Conservation (phyloP, 192 early-diverging fungal genomes). For the Backusella psychrophila region DNA sequence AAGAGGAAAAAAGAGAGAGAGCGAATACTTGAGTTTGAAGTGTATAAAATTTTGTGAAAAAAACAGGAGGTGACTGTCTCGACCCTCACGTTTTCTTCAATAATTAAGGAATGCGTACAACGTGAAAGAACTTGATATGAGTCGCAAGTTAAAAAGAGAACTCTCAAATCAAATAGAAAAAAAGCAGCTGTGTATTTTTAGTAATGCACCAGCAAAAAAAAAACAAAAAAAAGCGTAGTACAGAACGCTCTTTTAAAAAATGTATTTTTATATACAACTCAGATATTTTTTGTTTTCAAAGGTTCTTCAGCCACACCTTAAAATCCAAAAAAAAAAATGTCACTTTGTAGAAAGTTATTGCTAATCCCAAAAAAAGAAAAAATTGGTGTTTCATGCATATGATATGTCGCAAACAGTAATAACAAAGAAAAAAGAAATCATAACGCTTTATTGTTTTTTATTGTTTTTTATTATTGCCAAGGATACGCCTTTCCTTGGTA, state of each 20-base stretch:
- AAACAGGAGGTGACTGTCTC: conserved; percentile 1
- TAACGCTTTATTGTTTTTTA: neutral
- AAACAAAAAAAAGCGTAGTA: neutral
- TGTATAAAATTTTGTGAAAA: neutral
- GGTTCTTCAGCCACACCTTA: neutral
- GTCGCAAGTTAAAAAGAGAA: neutral
- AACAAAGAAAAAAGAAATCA: neutral
- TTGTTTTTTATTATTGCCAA: neutral
- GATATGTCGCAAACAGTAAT: neutral
- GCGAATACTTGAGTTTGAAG: neutral
- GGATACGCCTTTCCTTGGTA: neutral
- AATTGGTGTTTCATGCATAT: neutral
- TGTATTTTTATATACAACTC: neutral
- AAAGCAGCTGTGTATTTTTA: neutral
- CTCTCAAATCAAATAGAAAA: neutral
- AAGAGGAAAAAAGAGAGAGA: neutral
- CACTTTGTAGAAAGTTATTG: neutral
- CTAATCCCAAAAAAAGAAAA: neutral
- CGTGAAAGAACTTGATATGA: neutral
- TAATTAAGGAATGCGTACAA: neutral
- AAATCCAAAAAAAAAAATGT: conserved; percentile 1
- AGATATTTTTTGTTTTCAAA: neutral
- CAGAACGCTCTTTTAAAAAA: neutral
- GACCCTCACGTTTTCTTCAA: neutral
- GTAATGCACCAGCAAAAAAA: neutral